Base-by-base conservation (phyloP, 2,329 filamentous ascomycete genomes). In the Ophiostoma fasciatum region DNA sequence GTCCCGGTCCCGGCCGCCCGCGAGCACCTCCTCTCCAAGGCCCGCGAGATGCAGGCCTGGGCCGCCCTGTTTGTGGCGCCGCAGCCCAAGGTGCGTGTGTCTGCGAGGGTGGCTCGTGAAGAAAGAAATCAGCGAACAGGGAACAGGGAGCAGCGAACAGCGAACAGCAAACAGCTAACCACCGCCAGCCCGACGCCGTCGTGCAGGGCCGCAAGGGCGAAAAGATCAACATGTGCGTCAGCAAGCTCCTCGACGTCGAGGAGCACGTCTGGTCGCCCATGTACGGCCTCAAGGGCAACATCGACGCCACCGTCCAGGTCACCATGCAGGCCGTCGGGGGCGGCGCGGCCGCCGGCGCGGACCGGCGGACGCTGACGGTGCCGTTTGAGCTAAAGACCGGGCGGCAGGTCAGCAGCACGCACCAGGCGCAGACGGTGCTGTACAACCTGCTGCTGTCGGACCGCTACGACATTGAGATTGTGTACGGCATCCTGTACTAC, bases 191-290 rank as follows among this genome's bases (percentile, higher is more conserved):
- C 5, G 72, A 78, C 45, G 85, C 84, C 3, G 53, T 83, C 28
- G 78, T 92, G 18, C 78, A 83, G 46, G 84, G 87, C 45, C 72
- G 82, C 31, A 79, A 85, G 50, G 80, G 79, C 28, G 73, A 79
- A 36, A 79, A 77, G 45, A 73, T 79, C 10, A 78, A 69, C 39
- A 78, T 96, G 69, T 85, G 82, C 46, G 77, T 98, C 46, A 92
- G 78, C 49, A 98, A 96, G 52, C 64, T 98, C 20, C 76, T 98
- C 12, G 90, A 96, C 51, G 82, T 98, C 9, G 90, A 98, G 54
- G 90, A 98, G 55, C 90, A 96, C 51, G 77, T 98, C 20, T 98
- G 90, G 90, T 96, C 88, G 7, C 90, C 90, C 1, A 88, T 85
- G 74, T 98, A 93, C 52, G 90, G 90, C 0, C 64, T 98, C 13